These are phyloP conservation scores for Candida dajiaensis DNA, from an alignment of 805 yeast species.

Conservation along the genomic window DNA sequence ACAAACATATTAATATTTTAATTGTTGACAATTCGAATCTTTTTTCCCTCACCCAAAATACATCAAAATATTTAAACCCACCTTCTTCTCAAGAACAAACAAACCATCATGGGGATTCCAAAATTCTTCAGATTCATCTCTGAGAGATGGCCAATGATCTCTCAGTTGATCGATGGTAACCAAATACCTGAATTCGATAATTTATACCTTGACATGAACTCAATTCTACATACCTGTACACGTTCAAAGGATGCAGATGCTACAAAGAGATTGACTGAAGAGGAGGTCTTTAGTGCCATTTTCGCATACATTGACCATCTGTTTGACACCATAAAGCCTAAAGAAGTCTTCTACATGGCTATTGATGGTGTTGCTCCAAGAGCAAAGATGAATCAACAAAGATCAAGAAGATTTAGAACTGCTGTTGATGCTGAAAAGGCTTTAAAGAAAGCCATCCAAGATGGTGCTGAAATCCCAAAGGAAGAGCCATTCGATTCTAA, in stretches of 20 bases:
- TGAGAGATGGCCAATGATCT: constrained; percentile 97
- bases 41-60: too few species aligned
- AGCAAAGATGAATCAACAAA: constrained; percentile 97
- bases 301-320: constrained; percentile 93
- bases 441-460: constrained; percentile 61
- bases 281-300: constrained; percentile 87
- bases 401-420: constrained; percentile 91
- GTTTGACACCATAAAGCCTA: constrained; percentile 81
- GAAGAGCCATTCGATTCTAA: constrained; percentile 88
- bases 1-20: too few species aligned
- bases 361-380: constrained; percentile 99
- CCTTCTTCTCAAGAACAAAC: neutral
- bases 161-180: constrained; percentile 74
- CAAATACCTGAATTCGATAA: constrained; percentile 94
- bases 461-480: constrained; percentile 72
- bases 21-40: too few species aligned
- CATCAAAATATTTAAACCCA: neutral
- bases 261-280: constrained; percentile 71
- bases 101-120: constrained; percentile 71
- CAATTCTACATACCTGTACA: constrained; percentile 90
- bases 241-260: constrained; percentile 71
- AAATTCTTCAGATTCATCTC: constrained; percentile 95
- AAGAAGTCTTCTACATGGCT: constrained; percentile 88
- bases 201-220: constrained; percentile 94
- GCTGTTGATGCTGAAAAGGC: constrained; percentile 89